phyloP scores from a whole-genome alignment of 805 yeast species.

The Phaffomyces antillensis region DNA sequence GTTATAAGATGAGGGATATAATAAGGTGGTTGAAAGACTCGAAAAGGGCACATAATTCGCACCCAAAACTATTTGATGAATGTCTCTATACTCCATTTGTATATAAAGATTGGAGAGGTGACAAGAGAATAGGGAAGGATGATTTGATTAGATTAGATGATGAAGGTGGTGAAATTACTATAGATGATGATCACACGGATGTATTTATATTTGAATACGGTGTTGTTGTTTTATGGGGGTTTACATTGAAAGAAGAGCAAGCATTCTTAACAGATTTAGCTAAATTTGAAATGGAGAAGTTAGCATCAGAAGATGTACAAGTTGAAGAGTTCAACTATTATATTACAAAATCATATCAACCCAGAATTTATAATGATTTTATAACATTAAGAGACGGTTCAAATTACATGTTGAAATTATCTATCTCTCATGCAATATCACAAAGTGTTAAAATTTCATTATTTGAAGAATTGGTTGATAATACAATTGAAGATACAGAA shows the following conservation, averaged over 20 bases:
- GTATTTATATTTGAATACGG: slow-evolving; percentile 92
- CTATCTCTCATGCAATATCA: slow-evolving; percentile 92
- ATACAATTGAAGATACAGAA: slow-evolving; percentile 94
- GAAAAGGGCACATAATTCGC: slow-evolving; percentile 63
- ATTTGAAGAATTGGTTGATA: slow-evolving; percentile 93
- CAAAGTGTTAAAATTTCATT: slow-evolving; percentile 93
- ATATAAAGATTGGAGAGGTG: slow-evolving; percentile 71
- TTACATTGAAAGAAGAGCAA: slow-evolving; percentile 72
- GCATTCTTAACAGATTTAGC: slow-evolving; percentile 79
- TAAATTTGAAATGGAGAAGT: slow-evolving; percentile 85
- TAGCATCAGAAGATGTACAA: slow-evolving; percentile 88
- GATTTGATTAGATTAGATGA: slow-evolving; percentile 67
- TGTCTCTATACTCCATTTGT: slow-evolving; percentile 88
- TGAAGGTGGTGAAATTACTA: slow-evolving; percentile 92
- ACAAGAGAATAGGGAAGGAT: slow-evolving; percentile 35
- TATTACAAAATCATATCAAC: slow-evolving; percentile 89
- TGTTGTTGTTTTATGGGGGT: slow-evolving; percentile 97
- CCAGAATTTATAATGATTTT: slow-evolving; percentile 91
- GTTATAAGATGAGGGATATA: slow-evolving; percentile 83
- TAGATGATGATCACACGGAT: slow-evolving; percentile 71
- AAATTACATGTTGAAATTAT: slow-evolving; percentile 85
- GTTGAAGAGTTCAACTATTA: slow-evolving; percentile 93
- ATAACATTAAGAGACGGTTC: slow-evolving; percentile 84
- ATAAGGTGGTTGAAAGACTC: slow-evolving; percentile 79
- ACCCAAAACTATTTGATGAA: slow-evolving; percentile 88